Conservation (phyloP, 176 grass and related monocot genomes). For the Oryza glaberrima region DNA sequence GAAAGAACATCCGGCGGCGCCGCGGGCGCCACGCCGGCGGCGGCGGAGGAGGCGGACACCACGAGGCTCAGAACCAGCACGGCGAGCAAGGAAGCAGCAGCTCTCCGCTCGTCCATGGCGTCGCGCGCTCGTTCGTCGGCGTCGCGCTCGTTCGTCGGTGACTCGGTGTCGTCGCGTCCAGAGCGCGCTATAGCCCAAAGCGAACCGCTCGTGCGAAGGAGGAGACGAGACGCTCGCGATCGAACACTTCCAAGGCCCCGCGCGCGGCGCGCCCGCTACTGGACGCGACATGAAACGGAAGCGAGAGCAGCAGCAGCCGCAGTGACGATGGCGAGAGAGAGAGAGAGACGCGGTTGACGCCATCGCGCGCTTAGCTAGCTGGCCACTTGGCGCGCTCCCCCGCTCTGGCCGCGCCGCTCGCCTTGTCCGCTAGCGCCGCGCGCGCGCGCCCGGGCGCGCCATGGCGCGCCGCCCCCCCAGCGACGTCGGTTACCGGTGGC, state of each 20-base stretch:
- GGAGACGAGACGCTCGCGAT: too few species aligned
- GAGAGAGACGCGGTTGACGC: too few species aligned
- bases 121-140: too few species aligned
- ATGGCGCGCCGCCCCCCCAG: too few species aligned
- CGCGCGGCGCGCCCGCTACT: background rate
- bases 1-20: background rate
- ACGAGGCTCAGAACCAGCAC: conserved; percentile 2
- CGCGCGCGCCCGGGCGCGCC: too few species aligned
- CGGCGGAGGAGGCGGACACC: background rate
- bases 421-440: too few species aligned
- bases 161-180: background rate
- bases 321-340: background rate
- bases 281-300: background rate
- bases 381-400: too few species aligned
- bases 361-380: too few species aligned
- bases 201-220: background rate
- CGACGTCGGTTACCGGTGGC: background rate
- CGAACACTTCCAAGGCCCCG: too few species aligned
- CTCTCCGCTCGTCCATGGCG: conserved; percentile 43
- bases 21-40: too few species aligned
- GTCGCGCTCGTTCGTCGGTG: background rate
- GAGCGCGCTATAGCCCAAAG: background rate
- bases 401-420: too few species aligned
- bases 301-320: background rate
- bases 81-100: background rate